These are phyloP conservation scores for Sporobolomyces pararoseus DNA, from an alignment of 768 basidiomycete species.

Conservation along the genomic window DNA sequence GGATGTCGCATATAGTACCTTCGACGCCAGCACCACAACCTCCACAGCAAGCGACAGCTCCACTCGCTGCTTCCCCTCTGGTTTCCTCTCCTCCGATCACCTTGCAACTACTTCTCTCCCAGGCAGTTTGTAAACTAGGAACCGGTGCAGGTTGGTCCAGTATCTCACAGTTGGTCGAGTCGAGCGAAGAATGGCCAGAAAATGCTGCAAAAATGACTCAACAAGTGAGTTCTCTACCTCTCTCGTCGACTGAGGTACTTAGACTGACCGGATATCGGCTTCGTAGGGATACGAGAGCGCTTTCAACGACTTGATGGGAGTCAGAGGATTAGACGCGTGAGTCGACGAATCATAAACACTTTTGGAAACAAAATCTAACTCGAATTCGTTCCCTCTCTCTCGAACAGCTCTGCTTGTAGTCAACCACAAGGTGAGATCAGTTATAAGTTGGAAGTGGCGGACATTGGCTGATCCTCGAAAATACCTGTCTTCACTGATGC, in stretches of 20 bases:
- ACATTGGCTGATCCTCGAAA: too few species aligned
- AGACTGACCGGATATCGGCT: background rate
- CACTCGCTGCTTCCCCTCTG: background rate
- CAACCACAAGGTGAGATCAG: conserved; percentile 5
- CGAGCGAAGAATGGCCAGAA: background rate
- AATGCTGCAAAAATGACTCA: conserved; percentile 3
- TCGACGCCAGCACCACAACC: too few species aligned
- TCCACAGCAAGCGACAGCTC: background rate
- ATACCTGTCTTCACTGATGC: background rate
- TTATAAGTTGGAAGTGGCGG: too few species aligned
- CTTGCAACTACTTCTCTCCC: conserved; percentile 26
- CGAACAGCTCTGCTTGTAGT: conserved; percentile 1
- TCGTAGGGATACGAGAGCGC: conserved; percentile 18
- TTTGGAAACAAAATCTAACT: background rate
- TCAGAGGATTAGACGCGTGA: conserved; percentile 26
- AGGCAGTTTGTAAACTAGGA: conserved; percentile 25
- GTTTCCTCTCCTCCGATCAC: conserved; percentile 1
- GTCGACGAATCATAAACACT: background rate
- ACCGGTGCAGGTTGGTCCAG: conserved; percentile 1
- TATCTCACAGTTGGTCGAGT: conserved; percentile 2
- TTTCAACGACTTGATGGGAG: conserved; percentile 19
- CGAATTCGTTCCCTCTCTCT: background rate
- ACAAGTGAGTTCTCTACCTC: background rate
- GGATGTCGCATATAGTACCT: conserved; percentile 1
- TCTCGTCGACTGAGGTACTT: background rate